A percentile compares a stretch with the other conserved stretches of the same genome.
phyloP scores from a whole-genome alignment of 495 filamentous ascomycete species.

The Neurospora intermedia region DNA sequence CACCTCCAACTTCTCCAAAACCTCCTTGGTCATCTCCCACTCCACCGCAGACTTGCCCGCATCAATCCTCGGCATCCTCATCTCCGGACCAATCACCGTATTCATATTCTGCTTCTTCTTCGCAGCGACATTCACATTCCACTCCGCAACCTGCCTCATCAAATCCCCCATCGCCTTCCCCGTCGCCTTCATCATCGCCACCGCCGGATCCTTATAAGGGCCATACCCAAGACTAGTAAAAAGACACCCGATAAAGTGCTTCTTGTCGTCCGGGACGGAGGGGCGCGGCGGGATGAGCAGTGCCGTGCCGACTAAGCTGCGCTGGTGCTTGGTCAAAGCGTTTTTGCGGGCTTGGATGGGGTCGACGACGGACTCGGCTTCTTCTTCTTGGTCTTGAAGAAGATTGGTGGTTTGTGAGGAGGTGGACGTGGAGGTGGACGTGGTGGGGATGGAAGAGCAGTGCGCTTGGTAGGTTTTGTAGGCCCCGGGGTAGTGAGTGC shows the following conservation, averaged over 20 bases:
- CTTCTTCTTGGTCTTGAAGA: neutral
- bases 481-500: conserved; percentile 11
- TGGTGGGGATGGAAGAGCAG: conserved; percentile 8
- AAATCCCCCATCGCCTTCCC: conserved; percentile 12
- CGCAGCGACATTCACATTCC: neutral
- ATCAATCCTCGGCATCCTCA: conserved; percentile 22
- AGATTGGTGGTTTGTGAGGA: neutral
- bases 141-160: conserved; percentile 10
- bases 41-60: conserved; percentile 16
- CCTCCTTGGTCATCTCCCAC: conserved; percentile 14
- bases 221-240: neutral
- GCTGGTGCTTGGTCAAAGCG: neutral
- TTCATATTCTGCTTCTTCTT: neutral
- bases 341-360: neutral
- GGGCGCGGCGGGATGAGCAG: conserved; percentile 12
- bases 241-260: conserved; percentile 21
- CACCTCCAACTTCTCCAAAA: neutral
- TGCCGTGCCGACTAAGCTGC: conserved; percentile 10
- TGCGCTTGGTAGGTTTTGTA: conserved; percentile 10
- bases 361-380: neutral
- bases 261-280: neutral
- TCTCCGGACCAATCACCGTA: neutral
- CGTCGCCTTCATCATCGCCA: conserved; percentile 10
- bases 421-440: neutral
- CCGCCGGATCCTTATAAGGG: conserved; percentile 1